Conservation (phyloP, 2,329 filamentous ascomycete genomes). For the Alternaria solani region DNA sequence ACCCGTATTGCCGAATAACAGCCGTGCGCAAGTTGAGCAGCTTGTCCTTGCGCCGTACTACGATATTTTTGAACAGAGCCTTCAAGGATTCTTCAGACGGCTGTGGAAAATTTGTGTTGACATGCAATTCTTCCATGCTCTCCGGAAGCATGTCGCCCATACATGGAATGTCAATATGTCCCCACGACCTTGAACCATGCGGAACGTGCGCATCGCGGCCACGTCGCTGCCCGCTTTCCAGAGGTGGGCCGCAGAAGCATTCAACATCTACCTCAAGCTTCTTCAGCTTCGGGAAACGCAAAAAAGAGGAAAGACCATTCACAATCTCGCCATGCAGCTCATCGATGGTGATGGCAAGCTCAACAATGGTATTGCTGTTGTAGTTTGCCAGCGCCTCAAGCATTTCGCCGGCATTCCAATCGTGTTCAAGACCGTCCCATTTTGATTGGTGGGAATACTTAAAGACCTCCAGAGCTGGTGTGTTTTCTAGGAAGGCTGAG, state of each 20-base stretch:
- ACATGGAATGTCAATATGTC: constrained; percentile 43
- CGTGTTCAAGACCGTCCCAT: constrained; percentile 40
- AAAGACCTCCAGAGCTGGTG: constrained; percentile 38
- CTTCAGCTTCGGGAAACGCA: constrained; percentile 32
- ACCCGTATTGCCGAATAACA: constrained; percentile 39
- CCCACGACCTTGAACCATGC: constrained; percentile 33
- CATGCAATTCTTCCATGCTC: constrained; percentile 38
- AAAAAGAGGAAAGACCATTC: constrained; percentile 45
- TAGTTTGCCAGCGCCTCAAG: constrained; percentile 34
- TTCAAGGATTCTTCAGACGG: constrained; percentile 32
- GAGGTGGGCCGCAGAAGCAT: constrained; percentile 45
- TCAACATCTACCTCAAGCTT: constrained; percentile 42
- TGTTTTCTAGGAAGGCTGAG: constrained; percentile 32
- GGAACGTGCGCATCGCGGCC: constrained; percentile 31
- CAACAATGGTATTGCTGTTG: constrained; percentile 33
- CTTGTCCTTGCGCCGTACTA: constrained; percentile 28
- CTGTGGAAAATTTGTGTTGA: constrained; percentile 41
- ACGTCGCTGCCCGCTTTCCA: constrained; percentile 44
- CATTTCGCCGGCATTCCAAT: constrained; percentile 48
- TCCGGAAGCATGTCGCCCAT: constrained; percentile 46
- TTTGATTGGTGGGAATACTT: constrained; percentile 48
- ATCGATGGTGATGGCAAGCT: constrained; percentile 46
- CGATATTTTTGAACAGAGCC: constrained; percentile 44
- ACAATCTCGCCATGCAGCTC: constrained; percentile 40
- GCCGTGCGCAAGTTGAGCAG: constrained; percentile 27